Evolutionary conservation across 208 protist genomes (phyloP).

Genomic region (Kentomonas sorsogonicus): DNA sequence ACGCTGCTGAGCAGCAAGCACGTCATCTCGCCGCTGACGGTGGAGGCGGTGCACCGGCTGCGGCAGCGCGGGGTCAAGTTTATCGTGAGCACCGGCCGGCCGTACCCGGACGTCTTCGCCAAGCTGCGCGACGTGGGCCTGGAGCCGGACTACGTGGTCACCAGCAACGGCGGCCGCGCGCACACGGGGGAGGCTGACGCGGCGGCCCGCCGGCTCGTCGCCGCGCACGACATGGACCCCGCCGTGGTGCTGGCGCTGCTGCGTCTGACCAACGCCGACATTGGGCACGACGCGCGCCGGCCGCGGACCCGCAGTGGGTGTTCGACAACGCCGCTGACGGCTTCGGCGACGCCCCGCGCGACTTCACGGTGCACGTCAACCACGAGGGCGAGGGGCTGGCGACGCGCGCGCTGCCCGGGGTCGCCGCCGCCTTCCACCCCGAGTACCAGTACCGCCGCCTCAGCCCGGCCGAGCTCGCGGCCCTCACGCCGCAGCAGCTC

Average conservation of each 20-base stretch:
- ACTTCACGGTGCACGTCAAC: slow-evolving; percentile 45
- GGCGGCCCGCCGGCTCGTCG: slow-evolving; percentile 22
- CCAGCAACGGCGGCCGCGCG: slow-evolving; percentile 67
- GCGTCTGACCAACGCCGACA: slow-evolving; percentile 17
- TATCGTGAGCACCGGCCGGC: slow-evolving; percentile 61
- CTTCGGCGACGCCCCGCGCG: slow-evolving; percentile 2
- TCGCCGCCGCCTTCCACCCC: slow-evolving; percentile 33
- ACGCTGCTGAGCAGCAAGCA: slow-evolving; percentile 46
- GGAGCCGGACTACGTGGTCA: slow-evolving; percentile 56
- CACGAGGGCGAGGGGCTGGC: slow-evolving; percentile 46
- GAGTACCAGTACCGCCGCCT: slow-evolving; percentile 31
- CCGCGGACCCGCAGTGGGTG: slow-evolving; percentile 4
- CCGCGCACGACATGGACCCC: slow-evolving; percentile 30
- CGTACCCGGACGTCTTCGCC: slow-evolving; percentile 55
- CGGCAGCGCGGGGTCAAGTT: slow-evolving; percentile 20
- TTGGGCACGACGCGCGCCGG: slow-evolving; percentile 2
- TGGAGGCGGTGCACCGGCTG: slow-evolving; percentile 22
- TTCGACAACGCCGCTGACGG: slow-evolving; percentile 12
- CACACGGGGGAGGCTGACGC: too few species aligned
- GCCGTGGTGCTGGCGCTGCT: slow-evolving; percentile 41
- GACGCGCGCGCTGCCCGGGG: slow-evolving; percentile 18
- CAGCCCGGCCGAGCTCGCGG: too few species aligned
- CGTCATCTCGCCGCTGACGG: slow-evolving; percentile 24
- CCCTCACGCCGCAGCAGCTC: slow-evolving; percentile 34
- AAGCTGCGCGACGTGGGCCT: slow-evolving; percentile 34